These are phyloP conservation scores for Cladosporium cucumerinum DNA, from an alignment of 2,329 filamentous ascomycete species.

Conservation along the genomic window DNA sequence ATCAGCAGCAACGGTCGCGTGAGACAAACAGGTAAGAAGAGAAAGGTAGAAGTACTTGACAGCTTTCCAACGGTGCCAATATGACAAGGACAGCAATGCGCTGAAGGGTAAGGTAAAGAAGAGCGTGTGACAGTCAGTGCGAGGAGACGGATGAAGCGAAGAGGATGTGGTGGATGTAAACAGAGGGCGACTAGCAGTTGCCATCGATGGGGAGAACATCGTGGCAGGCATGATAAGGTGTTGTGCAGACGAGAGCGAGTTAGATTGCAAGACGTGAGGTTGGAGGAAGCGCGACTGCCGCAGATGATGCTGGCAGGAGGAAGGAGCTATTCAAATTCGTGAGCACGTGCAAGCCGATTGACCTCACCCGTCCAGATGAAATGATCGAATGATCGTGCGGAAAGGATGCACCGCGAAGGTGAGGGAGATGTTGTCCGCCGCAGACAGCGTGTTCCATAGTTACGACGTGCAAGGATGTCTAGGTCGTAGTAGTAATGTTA, in stretches of 20 bases:
- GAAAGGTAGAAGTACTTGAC: constrained; percentile 12
- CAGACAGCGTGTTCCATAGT: neutral
- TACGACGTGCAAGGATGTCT: neutral
- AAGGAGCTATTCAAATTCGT: neutral
- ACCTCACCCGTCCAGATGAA: neutral
- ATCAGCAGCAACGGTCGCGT: constrained; percentile 20
- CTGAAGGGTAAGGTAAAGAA: constrained; percentile 21
- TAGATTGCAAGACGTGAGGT: neutral
- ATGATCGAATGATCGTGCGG: neutral
- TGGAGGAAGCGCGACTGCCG: neutral
- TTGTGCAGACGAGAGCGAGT: neutral
- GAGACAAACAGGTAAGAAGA: constrained; percentile 15
- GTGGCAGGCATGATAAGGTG: neutral
- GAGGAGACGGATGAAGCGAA: constrained; percentile 11
- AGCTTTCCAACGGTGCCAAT: constrained; percentile 31
- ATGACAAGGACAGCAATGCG: constrained; percentile 23
- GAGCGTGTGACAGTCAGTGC: constrained; percentile 8
- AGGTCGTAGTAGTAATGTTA: neutral
- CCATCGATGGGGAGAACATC: neutral
- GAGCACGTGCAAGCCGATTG: neutral
- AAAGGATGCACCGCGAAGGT: neutral
- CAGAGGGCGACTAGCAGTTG: neutral
- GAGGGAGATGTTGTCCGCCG: neutral
- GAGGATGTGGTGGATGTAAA: constrained; percentile 9
- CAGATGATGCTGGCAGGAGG: neutral